Evolutionary conservation across 2,329 filamentous ascomycete genomes (phyloP).

Genomic region (Sporothrix globosa): DNA sequence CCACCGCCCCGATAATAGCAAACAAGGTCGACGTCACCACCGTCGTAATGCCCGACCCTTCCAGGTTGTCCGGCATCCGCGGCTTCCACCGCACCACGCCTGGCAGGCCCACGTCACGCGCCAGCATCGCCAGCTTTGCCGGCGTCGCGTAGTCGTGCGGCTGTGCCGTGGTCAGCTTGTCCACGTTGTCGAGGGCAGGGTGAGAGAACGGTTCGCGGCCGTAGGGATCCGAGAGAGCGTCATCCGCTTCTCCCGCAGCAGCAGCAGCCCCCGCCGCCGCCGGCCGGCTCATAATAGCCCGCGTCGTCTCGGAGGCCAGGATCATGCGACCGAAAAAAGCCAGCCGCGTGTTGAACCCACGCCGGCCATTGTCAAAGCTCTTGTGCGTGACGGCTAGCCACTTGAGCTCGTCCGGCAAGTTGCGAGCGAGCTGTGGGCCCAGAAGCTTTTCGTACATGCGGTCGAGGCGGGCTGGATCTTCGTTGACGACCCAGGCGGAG

Average conservation of each 20-base stretch:
- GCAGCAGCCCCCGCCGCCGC: too few species aligned
- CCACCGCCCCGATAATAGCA: slow-evolving; percentile 84
- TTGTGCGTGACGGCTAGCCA: slow-evolving; percentile 98
- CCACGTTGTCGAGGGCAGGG: slow-evolving; percentile 70
- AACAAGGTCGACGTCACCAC: slow-evolving; percentile 79
- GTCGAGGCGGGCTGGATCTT: slow-evolving; percentile 73
- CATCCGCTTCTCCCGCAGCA: neutral
- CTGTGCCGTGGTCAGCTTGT: slow-evolving; percentile 66
- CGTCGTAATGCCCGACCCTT: slow-evolving; percentile 71
- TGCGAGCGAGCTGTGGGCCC: slow-evolving; percentile 69
- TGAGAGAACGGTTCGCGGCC: slow-evolving; percentile 70
- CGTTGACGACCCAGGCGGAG: slow-evolving; percentile 70
- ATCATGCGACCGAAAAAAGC: slow-evolving; percentile 67
- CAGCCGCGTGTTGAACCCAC: slow-evolving; percentile 92
- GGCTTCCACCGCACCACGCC: slow-evolving; percentile 84
- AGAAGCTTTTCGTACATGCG: slow-evolving; percentile 76
- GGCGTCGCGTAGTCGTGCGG: slow-evolving; percentile 66
- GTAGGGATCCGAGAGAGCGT: slow-evolving; percentile 40
- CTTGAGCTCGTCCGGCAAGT: slow-evolving; percentile 88
- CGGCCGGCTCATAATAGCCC: slow-evolving; percentile 38
- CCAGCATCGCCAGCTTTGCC: slow-evolving; percentile 68
- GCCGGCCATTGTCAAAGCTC: slow-evolving; percentile 92
- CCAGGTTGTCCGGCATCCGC: slow-evolving; percentile 69
- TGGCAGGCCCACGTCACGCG: slow-evolving; percentile 68
- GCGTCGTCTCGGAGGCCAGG: slow-evolving; percentile 39